Evolutionary conservation across 2,329 filamentous ascomycete species (phyloP).

Genomic region (Sphaceloma murrayae): DNA sequence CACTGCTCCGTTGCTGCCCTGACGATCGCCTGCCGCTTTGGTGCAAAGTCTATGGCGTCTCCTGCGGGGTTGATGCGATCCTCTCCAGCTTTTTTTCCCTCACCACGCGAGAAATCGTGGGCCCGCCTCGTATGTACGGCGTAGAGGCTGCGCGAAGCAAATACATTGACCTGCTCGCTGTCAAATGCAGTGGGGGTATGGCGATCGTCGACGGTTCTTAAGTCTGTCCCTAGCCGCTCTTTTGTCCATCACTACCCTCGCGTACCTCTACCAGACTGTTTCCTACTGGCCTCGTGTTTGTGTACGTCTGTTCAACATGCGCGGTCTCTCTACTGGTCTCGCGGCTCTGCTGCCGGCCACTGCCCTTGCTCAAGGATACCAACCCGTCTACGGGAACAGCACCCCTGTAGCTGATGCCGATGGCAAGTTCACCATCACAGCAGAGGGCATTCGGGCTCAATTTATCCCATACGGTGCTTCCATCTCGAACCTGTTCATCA

Average conservation of each 20-base stretch:
- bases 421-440: conserved; percentile 61
- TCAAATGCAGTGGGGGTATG: conserved; percentile 13
- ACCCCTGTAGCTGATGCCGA: conserved; percentile 25
- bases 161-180: not conserved
- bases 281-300: not conserved
- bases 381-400: conserved; percentile 16
- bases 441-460: conserved; percentile 54
- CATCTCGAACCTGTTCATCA: conserved; percentile 61
- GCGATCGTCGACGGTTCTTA: conserved; percentile 12
- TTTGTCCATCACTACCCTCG: not conserved
- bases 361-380: conserved; percentile 15
- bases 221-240: conserved; percentile 11
- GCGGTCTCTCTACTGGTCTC: conserved; percentile 12
- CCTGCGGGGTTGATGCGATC: conserved; percentile 11
- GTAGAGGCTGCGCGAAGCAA: too few species aligned
- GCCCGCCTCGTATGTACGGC: too few species aligned
- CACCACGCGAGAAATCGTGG: too few species aligned
- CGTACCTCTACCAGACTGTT: not conserved
- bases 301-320: conserved; percentile 5
- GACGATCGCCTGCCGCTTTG: conserved; percentile 15
- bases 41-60: not conserved
- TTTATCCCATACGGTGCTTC: conserved; percentile 70
- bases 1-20: conserved; percentile 10
- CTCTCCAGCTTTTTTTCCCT: conserved; percentile 6
- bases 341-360: conserved; percentile 21